Base-by-base conservation (phyloP, 768 basidiomycete species). In the Xerocomellus chrysenteron region DNA sequence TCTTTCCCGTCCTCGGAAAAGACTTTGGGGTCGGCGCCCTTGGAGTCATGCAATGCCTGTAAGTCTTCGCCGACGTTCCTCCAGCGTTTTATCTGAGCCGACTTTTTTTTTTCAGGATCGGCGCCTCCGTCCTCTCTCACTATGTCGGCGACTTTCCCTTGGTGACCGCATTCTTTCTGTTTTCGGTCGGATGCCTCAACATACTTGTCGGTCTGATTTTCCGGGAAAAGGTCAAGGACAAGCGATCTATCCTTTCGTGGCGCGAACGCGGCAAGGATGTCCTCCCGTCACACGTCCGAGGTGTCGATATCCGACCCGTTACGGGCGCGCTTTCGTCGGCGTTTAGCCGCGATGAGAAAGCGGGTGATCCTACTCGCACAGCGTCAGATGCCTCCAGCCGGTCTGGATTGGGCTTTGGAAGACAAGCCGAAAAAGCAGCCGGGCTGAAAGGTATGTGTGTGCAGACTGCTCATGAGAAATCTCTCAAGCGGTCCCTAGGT, bases 1-100 rank as follows among this genome's bases (percentile, higher is more conserved):
- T 83, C 76, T 88, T 96, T 75, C 94, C 94, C 32, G 87, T 96
- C 44, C 83, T 97, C n/a, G 94, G 94, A 17, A 78, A 78, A 10
- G 77, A 83, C 51, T 95, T 95, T 68, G 94, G 94, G 44, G 78
- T 95, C 16, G 94, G 94, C 39, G 83, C 92, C 19, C 80, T 96
- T 17, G 94, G 94, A 17, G 83, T 92, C 55, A 89, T 95, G 75
- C 88, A 96, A 74, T 83, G 84, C 75, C 77, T 94, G 86, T 90
- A 68, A 67, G 86, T 77, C 5, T 11, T 32, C 45, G 4, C 26
- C 24, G 10, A 5, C 24, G n/a, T 21, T 45, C 26, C n/a, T 21
- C 10, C 19, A 2, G 14, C 41, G 11, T 46, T 44, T 19, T 42
- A 45, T 43, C 35, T 50, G 14, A 63, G 8, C 44, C 14, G 3